Evolutionary conservation across 768 basidiomycete genomes (phyloP).

Genomic region (Tylopilus vinaceipallidus): DNA sequence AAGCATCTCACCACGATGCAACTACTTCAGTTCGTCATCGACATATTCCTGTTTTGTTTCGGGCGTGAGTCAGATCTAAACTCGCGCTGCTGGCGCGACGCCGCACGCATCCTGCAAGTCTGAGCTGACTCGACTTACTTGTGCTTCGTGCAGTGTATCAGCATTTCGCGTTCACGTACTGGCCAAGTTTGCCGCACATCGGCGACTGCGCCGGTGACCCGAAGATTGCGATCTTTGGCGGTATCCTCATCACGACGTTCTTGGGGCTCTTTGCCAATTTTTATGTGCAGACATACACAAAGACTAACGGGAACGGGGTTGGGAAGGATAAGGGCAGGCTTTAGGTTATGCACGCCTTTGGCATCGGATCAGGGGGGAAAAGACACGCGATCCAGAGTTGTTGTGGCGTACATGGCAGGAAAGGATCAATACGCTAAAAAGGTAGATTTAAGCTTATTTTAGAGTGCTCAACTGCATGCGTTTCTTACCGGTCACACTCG

Average conservation of each 20-base stretch:
- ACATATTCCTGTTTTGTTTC: slow-evolving; percentile 20
- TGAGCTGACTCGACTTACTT: background rate
- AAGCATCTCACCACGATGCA: slow-evolving; percentile 26
- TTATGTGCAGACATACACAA: slow-evolving; percentile 25
- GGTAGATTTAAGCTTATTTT: too few relatives aligned
- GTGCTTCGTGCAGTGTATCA: slow-evolving; percentile 20
- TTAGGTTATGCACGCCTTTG: too few relatives aligned
- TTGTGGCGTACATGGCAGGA: too few relatives aligned
- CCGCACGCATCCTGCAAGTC: background rate
- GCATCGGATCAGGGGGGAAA: too few relatives aligned
- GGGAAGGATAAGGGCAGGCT: background rate
- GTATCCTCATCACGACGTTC: slow-evolving; percentile 19
- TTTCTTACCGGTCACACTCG: too few relatives aligned
- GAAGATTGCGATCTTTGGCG: slow-evolving; percentile 14
- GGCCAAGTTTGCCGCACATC: slow-evolving; percentile 22
- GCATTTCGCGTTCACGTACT: slow-evolving; percentile 27
- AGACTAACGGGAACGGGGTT: background rate
- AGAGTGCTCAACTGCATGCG: too few relatives aligned
- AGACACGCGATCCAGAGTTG: too few relatives aligned
- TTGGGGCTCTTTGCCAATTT: slow-evolving; percentile 25
- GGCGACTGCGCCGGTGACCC: slow-evolving; percentile 27
- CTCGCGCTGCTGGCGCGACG: background rate
- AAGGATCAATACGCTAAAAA: too few relatives aligned
- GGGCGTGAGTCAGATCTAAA: slow-evolving; percentile 17
- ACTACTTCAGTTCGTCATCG: slow-evolving; percentile 27